Percentiles rank a stretch among this genome's conserved stretches.
Evolutionary conservation across 2,329 filamentous ascomycete species (phyloP).

Genomic region (Akanthomyces lecanii): DNA sequence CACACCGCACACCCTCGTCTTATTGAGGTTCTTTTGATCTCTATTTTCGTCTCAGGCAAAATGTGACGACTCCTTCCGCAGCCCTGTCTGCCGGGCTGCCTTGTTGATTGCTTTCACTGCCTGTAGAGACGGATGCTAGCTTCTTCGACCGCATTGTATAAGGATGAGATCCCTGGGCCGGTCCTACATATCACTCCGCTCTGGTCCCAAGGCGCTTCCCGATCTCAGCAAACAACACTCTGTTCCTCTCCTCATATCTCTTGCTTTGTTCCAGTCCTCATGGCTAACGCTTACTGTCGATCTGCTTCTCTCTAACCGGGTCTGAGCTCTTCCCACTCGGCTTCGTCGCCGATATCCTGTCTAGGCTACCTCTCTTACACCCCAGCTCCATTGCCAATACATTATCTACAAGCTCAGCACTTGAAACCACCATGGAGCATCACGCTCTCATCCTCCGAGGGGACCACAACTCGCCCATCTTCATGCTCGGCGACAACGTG

Average conservation of each 20-base stretch:
- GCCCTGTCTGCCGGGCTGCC: neutral
- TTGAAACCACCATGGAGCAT: neutral
- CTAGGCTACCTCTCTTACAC: no score
- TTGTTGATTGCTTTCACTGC: neutral
- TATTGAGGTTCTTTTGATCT: constrained; percentile 10
- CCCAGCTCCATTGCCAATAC: neutral
- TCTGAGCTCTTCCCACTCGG: neutral
- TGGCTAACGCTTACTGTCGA: neutral
- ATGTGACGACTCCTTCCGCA: neutral
- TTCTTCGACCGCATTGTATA: neutral
- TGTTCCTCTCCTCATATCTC: neutral
- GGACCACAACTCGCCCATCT: constrained; percentile 18
- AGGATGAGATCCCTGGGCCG: neutral
- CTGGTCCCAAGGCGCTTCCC: neutral
- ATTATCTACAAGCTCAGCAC: no score
- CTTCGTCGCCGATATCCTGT: neutral
- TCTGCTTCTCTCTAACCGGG: neutral
- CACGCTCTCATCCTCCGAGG: neutral
- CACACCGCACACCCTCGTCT: constrained; percentile 3
- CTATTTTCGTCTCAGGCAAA: constrained; percentile 4
- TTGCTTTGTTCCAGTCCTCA: neutral
- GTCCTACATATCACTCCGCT: neutral
- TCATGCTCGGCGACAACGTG: constrained; percentile 22
- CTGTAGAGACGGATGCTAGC: neutral
- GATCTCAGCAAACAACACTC: neutral